These are phyloP conservation scores for Calonectria hawksworthii DNA, from an alignment of 2,329 filamentous ascomycete genomes.

Conservation along the genomic window DNA sequence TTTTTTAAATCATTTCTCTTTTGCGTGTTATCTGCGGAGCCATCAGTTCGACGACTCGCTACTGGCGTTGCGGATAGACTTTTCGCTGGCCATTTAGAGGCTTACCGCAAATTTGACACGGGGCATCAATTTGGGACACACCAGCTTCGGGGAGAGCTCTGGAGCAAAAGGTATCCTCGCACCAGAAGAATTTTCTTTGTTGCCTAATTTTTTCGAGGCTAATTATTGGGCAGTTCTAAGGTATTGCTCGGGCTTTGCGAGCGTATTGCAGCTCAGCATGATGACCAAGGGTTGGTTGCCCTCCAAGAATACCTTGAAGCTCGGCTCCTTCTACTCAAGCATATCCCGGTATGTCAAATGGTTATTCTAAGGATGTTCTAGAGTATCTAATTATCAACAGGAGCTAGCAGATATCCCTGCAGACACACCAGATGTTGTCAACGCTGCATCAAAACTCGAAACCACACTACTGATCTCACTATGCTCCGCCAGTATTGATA, in stretches of 20 bases:
- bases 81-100: constrained; percentile 53
- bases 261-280: constrained; percentile 58
- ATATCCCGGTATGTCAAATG: constrained; percentile 59
- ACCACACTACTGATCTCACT: constrained; percentile 74
- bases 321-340: constrained; percentile 65
- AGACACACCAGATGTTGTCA: constrained; percentile 68
- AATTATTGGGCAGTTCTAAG: constrained; percentile 44
- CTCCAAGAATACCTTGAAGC: constrained; percentile 71
- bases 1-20: constrained; percentile 67
- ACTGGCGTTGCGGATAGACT: constrained; percentile 62
- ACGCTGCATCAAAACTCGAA: constrained; percentile 69
- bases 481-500: constrained; percentile 75
- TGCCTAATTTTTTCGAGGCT: not conserved
- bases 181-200: not conserved
- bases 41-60: constrained; percentile 63
- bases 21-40: constrained; percentile 67
- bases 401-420: constrained; percentile 67
- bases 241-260: constrained; percentile 65
- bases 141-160: constrained; percentile 59
- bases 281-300: constrained; percentile 59
- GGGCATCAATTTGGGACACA: constrained; percentile 42
- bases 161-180: constrained; percentile 65
- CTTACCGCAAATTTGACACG: constrained; percentile 44
- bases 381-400: constrained; percentile 48
- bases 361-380: not conserved